A percentile compares a stretch with the other conserved stretches of the same genome.
Evolutionary conservation across 1,139 yeast species (phyloP).

Genomic region (Geotrichum citri-aurantii): DNA sequence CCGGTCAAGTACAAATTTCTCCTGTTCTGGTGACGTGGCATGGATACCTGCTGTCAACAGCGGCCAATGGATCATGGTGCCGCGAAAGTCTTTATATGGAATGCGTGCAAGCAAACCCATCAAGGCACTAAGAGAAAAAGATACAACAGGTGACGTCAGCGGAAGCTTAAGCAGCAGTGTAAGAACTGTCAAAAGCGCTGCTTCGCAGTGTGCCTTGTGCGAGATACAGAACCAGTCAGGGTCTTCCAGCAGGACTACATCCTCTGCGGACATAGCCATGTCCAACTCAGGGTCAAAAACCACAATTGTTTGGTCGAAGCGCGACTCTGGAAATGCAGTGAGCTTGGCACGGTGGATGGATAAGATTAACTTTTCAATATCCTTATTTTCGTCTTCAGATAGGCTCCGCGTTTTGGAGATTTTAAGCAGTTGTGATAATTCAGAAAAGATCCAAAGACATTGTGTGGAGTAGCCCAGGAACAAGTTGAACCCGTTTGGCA

Average conservation of each 20-base stretch:
- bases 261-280: neutral
- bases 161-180: conserved; percentile 10
- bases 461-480: conserved; percentile 10
- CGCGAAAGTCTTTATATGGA: conserved; percentile 10
- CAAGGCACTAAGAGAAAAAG: conserved; percentile 1
- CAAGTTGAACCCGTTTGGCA: conserved; percentile 12
- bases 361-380: conserved; percentile 10
- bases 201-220: conserved; percentile 13
- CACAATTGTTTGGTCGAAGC: neutral
- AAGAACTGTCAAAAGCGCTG: conserved; percentile 14
- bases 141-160: conserved; percentile 1
- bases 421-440: conserved; percentile 7
- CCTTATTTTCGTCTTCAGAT: neutral
- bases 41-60: conserved; percentile 12
- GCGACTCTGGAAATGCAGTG: conserved; percentile 3
- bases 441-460: conserved; percentile 11
- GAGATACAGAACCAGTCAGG: conserved; percentile 11
- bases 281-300: neutral
- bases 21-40: neutral
- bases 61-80: conserved; percentile 14
- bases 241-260: conserved; percentile 1
- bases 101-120: conserved; percentile 4
- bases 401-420: conserved; percentile 1
- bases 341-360: conserved; percentile 9
- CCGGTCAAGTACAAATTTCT: conserved; percentile 13